Percentiles rank a stretch among this genome's conserved stretches.
phyloP scores from a whole-genome alignment of 2,329 filamentous ascomycete species.

The Chalaropsis thielavioides region DNA sequence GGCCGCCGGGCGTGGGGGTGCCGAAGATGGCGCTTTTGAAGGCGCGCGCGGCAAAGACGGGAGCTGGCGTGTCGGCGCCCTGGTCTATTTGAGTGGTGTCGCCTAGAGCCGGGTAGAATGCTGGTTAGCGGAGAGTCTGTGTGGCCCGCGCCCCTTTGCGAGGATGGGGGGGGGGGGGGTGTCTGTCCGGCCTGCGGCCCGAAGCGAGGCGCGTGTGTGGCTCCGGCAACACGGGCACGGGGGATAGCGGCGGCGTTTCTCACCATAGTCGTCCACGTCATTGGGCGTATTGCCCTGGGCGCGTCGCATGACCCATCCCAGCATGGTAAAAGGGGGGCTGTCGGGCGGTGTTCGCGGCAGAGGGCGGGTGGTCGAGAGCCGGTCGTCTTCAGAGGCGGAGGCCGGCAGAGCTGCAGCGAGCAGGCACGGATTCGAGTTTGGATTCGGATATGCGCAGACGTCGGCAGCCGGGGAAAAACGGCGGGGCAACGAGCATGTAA shows the following conservation, averaged over 20 bases:
- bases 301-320: conserved; percentile 45
- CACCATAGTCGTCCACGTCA: conserved; percentile 12
- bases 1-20: conserved; percentile 32
- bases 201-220: too few species aligned
- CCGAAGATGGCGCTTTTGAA: conserved; percentile 51
- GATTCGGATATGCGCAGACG: too few species aligned
- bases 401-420: too few species aligned
- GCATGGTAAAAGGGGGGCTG: conserved; percentile 28
- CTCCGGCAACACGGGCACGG: not conserved
- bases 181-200: too few species aligned
- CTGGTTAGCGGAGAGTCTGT: not conserved
- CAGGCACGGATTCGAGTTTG: too few species aligned
- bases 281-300: conserved; percentile 30
- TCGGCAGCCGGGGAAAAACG: too few species aligned
- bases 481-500: too few species aligned
- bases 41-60: conserved; percentile 51
- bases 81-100: conserved; percentile 37
- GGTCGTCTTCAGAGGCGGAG: too few species aligned
- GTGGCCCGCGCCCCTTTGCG: too few species aligned
- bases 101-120: conserved; percentile 17
- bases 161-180: too few species aligned
- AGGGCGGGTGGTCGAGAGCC: too few species aligned
- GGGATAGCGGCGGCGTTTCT: not conserved
- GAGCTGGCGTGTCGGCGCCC: conserved; percentile 47
- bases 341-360: too few species aligned